Evolutionary conservation across 768 basidiomycete species (phyloP).

Genomic region (Podaxis mareebaensis): DNA sequence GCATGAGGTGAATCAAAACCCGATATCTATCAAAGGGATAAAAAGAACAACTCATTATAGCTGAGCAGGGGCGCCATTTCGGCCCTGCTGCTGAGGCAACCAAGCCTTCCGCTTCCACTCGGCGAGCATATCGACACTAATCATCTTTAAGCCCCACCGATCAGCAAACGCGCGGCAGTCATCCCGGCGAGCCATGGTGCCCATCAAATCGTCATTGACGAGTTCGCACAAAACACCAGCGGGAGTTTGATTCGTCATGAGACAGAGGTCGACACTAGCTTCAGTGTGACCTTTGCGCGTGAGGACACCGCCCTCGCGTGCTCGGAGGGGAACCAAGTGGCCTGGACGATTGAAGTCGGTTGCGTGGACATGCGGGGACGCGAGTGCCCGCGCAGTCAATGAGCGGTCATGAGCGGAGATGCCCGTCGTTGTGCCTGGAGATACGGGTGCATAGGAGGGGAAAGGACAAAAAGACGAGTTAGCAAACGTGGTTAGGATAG

Average conservation of each 20-base stretch:
- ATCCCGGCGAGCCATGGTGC: constrained; percentile 93
- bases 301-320: constrained; percentile 81
- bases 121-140: constrained; percentile 85
- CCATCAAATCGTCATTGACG: constrained; percentile 87
- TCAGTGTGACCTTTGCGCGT: constrained; percentile 95
- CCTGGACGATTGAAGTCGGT: constrained; percentile 90
- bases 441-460: background rate
- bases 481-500: constrained; percentile 4
- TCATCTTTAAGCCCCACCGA: constrained; percentile 88
- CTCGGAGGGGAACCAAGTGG: constrained; percentile 92
- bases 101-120: constrained; percentile 43
- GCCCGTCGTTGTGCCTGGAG: constrained; percentile 85
- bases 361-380: constrained; percentile 52
- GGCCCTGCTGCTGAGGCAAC: constrained; percentile 2
- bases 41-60: background rate
- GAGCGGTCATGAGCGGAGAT: constrained; percentile 97
- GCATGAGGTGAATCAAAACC: background rate
- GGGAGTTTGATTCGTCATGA: constrained; percentile 62
- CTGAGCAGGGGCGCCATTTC: background rate
- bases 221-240: constrained; percentile 93
- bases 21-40: background rate
- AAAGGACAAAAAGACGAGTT: background rate
- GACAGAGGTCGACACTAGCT: constrained; percentile 83
- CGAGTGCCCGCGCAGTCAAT: constrained; percentile 82
- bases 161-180: constrained; percentile 92